A percentile compares a stretch with the other conserved stretches of the same genome.
phyloP scores from a whole-genome alignment of 805 yeast genomes.

The Sugiyamaella smithiae region DNA sequence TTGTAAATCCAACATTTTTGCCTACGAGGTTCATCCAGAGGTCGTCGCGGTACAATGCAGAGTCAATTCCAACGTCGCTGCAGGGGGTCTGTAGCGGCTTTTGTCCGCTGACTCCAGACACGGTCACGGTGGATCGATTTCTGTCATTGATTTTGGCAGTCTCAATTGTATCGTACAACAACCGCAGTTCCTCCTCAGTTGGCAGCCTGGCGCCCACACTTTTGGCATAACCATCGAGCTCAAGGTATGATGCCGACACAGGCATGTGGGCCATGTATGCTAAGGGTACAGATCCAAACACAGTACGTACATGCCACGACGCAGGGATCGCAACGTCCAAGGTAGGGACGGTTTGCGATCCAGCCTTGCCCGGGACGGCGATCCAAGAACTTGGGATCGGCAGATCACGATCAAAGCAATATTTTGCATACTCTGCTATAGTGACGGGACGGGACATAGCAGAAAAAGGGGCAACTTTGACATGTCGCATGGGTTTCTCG shows the following conservation, averaged over 20 bases:
- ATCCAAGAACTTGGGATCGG: conserved; percentile 6
- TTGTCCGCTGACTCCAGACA: not conserved
- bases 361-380: not conserved
- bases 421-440: not conserved
- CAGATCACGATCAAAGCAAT: not conserved
- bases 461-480: not conserved
- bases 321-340: not conserved
- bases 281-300: not conserved
- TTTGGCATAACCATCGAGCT: not conserved
- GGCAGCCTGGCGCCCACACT: not conserved
- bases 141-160: not conserved
- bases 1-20: not conserved
- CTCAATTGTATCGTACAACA: not conserved
- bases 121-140: not conserved
- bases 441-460: not conserved
- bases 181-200: not conserved
- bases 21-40: not conserved
- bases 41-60: not conserved
- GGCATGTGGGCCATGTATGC: not conserved
- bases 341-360: not conserved
- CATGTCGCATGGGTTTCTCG: not conserved
- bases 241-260: conserved; percentile 1
- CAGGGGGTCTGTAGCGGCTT: not conserved
- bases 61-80: not conserved
- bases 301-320: conserved; percentile 4